A percentile compares a stretch with the other conserved stretches of the same genome.
Conservation (phyloP, 2,329 filamentous ascomycete genomes). For the Penicillium expansum region DNA sequence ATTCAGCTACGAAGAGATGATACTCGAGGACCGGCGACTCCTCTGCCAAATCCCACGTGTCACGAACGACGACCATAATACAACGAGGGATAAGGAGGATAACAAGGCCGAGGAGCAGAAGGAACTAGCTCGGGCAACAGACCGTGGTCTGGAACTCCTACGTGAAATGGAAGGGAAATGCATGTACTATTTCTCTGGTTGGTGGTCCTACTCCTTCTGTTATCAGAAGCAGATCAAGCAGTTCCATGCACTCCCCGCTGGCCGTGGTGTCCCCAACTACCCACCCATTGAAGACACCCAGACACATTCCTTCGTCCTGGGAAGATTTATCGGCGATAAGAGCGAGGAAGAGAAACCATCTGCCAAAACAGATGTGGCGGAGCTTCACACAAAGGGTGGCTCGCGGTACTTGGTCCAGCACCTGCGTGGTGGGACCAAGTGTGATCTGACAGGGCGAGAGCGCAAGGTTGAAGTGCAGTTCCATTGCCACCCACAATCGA, state of each 20-base stretch:
- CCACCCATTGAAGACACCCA: constrained; percentile 74
- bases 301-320: constrained; percentile 74
- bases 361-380: constrained; percentile 49
- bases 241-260: constrained; percentile 77
- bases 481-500: constrained; percentile 73
- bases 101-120: constrained; percentile 69
- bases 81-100: constrained; percentile 58
- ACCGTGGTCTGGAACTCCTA: constrained; percentile 76
- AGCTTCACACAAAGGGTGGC: constrained; percentile 77
- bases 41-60: constrained; percentile 81
- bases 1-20: constrained; percentile 68
- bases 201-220: constrained; percentile 97
- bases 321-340: constrained; percentile 49
- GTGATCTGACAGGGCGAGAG: constrained; percentile 78
- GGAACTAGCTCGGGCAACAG: constrained; percentile 73
- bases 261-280: constrained; percentile 63
- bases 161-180: constrained; percentile 74
- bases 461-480: constrained; percentile 79
- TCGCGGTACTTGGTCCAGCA: constrained; percentile 83
- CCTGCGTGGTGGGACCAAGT: constrained; percentile 74
- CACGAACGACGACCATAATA: constrained; percentile 61
- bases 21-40: constrained; percentile 66
- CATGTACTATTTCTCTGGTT: constrained; percentile 79
- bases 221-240: constrained; percentile 84
- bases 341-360: constrained; percentile 33